Evolutionary conservation across 106 monocot species (phyloP).

Genomic region (Cymbidium sinense): DNA sequence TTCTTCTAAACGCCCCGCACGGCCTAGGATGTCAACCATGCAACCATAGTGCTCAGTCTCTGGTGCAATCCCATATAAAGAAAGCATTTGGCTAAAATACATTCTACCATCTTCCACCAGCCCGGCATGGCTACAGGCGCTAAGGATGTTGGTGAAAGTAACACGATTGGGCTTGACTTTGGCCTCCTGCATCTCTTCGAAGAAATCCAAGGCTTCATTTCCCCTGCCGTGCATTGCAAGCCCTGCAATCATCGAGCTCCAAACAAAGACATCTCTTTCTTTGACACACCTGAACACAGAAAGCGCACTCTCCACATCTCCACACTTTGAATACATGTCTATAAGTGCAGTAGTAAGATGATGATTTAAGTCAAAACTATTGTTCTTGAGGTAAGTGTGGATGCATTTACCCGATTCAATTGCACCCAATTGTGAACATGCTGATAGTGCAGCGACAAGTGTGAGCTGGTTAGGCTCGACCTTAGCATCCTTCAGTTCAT

Average conservation of each 20-base stretch:
- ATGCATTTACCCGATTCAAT: conserved; percentile 41
- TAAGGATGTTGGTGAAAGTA: conserved; percentile 40
- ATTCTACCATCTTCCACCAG: conserved; percentile 27
- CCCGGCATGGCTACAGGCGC: conserved; percentile 56
- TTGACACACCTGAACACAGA: conserved; percentile 24
- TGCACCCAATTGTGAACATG: conserved; percentile 35
- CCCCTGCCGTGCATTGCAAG: conserved; percentile 43
- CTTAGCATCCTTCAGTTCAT: conserved; percentile 14
- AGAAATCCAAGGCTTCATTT: conserved; percentile 33
- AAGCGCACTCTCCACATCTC: conserved; percentile 37
- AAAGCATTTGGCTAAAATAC: conserved; percentile 34
- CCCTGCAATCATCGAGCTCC: conserved; percentile 55
- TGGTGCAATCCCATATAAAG: conserved; percentile 26
- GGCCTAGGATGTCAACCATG: conserved; percentile 57
- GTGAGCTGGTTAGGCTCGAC: conserved; percentile 24
- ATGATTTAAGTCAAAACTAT: conserved; percentile 16
- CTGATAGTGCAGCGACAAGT: conserved; percentile 30
- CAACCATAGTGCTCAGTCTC: conserved; percentile 36
- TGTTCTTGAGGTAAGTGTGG: conserved; percentile 26
- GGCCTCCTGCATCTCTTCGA: conserved; percentile 29
- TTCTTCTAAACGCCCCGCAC: conserved; percentile 45
- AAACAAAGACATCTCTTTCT: conserved; percentile 38
- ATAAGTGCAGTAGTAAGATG: conserved; percentile 47
- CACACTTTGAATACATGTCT: conserved; percentile 69
- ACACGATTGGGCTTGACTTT: conserved; percentile 30